These are phyloP conservation scores for Trametes punicea DNA, from an alignment of 768 basidiomycete species.

Conservation along the genomic window DNA sequence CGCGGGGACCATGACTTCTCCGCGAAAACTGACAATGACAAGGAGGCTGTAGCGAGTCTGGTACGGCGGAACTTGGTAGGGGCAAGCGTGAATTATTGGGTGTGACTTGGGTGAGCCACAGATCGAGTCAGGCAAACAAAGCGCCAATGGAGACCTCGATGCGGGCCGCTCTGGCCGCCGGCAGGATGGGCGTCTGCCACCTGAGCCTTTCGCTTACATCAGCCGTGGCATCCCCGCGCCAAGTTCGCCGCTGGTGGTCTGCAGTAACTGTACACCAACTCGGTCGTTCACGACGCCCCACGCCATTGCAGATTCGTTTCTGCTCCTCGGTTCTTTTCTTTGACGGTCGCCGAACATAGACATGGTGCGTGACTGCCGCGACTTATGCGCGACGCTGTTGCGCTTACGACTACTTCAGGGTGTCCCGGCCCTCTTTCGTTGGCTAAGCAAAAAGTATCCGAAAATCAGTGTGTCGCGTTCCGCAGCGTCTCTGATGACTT, in stretches of 20 bases:
- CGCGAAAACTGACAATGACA: not conserved
- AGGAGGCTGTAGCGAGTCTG: not conserved
- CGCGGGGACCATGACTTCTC: slow-evolving; percentile 23
- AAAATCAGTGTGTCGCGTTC: slow-evolving; percentile 71
- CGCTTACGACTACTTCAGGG: slow-evolving; percentile 49
- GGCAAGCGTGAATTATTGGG: slow-evolving; percentile 11
- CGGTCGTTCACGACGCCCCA: slow-evolving; percentile 1
- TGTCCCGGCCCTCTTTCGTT: slow-evolving; percentile 96
- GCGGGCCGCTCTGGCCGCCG: not conserved
- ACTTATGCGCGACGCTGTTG: not conserved
- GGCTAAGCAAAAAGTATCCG: slow-evolving; percentile 98
- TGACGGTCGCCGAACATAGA: not conserved
- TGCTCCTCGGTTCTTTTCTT: not conserved
- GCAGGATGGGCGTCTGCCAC: not conserved
- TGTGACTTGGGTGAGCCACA: too few relatives aligned
- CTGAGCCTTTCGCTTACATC: slow-evolving; percentile 2
- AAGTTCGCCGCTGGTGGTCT: not conserved
- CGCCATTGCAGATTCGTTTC: not conserved
- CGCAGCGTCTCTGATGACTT: not conserved
- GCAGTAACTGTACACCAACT: not conserved
- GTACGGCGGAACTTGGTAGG: too few relatives aligned
- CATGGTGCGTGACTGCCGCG: slow-evolving; percentile 12
- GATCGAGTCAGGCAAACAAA: slow-evolving; percentile 14
- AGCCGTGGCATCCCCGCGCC: slow-evolving; percentile 8
- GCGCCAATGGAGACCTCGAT: not conserved